Percentiles rank a stretch among this genome's conserved stretches.
phyloP scores from a whole-genome alignment of 805 yeast genomes.

The Kluyveromyces siamensis region DNA sequence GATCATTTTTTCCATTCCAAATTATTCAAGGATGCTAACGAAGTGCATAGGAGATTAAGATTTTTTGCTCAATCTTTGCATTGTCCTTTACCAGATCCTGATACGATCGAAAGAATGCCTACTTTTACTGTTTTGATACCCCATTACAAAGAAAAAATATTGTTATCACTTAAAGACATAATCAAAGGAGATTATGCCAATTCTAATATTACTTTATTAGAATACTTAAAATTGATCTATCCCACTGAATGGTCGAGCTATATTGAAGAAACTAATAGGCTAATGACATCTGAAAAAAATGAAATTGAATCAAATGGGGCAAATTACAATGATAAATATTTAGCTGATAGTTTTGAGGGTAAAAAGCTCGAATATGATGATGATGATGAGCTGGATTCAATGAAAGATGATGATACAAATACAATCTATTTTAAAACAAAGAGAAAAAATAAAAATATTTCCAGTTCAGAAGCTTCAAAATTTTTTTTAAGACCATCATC shows the following conservation, averaged over 20 bases:
- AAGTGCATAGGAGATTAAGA: slow-evolving; percentile 64
- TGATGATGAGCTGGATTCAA: too few species aligned
- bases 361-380: too few species aligned
- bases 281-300: slow-evolving; percentile 14
- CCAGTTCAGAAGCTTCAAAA: slow-evolving; percentile 44
- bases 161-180: slow-evolving; percentile 63
- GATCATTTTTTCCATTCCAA: slow-evolving; percentile 46
- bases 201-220: slow-evolving; percentile 54
- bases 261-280: slow-evolving; percentile 53
- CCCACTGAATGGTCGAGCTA: slow-evolving; percentile 64
- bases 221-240: slow-evolving; percentile 57
- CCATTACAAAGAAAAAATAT: slow-evolving; percentile 68
- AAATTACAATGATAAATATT: neutral
- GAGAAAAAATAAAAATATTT: slow-evolving; percentile 11
- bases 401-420: neutral
- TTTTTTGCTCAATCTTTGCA: slow-evolving; percentile 76
- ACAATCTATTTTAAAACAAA: too few species aligned
- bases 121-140: slow-evolving; percentile 68
- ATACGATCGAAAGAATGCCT: slow-evolving; percentile 54
- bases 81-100: slow-evolving; percentile 63
- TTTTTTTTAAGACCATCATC: slow-evolving; percentile 13
- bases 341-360: too few species aligned
- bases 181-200: slow-evolving; percentile 55
- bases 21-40: slow-evolving; percentile 45
- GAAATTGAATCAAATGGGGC: neutral